phyloP scores from a whole-genome alignment of 2,329 filamentous ascomycete species.

The Gaeumannomyces sp. region DNA sequence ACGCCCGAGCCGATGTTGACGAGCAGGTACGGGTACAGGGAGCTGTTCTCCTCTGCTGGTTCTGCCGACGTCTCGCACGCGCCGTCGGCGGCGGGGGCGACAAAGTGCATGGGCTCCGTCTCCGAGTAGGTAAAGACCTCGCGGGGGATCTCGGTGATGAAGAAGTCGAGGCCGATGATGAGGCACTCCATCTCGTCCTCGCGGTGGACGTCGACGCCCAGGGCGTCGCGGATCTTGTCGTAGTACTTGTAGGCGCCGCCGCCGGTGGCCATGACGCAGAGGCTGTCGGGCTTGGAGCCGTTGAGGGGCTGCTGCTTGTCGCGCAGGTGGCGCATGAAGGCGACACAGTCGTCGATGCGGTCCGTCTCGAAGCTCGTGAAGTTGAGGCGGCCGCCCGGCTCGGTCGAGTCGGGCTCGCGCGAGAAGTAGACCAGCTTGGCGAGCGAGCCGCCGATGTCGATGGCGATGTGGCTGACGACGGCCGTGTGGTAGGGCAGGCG shows the following conservation, averaged over 20 bases:
- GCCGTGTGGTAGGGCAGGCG: constrained; percentile 92
- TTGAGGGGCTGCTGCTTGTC: constrained; percentile 72
- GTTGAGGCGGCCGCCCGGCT: constrained; percentile 83
- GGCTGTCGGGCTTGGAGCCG: constrained; percentile 61
- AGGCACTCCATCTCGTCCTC: constrained; percentile 99
- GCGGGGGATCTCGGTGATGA: constrained; percentile 94
- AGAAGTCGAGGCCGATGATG: constrained; percentile 95
- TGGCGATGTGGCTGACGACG: constrained; percentile 91
- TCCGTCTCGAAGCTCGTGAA: constrained; percentile 97
- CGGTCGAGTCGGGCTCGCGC: constrained; percentile 70
- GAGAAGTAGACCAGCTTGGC: constrained; percentile 98
- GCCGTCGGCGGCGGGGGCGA: constrained; percentile 49
- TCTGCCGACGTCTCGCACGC: background rate
- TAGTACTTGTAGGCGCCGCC: constrained; percentile 97
- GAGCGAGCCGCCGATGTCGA: constrained; percentile 93
- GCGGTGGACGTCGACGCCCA: constrained; percentile 81
- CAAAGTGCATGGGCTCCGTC: constrained; percentile 83
- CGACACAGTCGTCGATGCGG: constrained; percentile 84
- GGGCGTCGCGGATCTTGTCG: constrained; percentile 74
- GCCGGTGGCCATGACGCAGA: constrained; percentile 93
- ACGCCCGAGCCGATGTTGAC: constrained; percentile 98
- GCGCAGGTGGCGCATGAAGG: constrained; percentile 83
- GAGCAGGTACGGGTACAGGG: constrained; percentile 88
- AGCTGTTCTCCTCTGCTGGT: constrained; percentile 35
- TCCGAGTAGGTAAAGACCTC: constrained; percentile 98